Evolutionary conservation across 1,139 yeast genomes (phyloP).

Genomic region (Debaryomycetaceae sp.): DNA sequence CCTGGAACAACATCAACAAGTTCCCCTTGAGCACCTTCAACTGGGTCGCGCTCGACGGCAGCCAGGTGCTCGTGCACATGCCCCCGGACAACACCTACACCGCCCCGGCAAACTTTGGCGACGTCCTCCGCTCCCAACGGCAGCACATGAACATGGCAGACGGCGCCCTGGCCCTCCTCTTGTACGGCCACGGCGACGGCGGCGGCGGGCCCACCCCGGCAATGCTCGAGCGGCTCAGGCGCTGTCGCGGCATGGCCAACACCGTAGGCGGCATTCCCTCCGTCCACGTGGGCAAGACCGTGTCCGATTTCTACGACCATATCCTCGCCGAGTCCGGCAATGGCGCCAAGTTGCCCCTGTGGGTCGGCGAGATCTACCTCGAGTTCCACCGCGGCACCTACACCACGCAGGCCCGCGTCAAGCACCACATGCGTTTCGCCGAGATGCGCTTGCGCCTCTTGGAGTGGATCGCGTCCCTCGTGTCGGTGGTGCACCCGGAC

Average conservation of each 20-base stretch:
- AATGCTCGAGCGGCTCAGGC: constrained; percentile 83
- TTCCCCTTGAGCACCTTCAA: constrained; percentile 88
- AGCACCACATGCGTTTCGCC: constrained; percentile 67
- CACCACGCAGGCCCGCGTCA: constrained; percentile 83
- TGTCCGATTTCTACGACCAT: constrained; percentile 68
- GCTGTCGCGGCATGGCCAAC: constrained; percentile 81
- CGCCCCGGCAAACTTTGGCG: constrained; percentile 86
- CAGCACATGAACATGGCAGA: constrained; percentile 79
- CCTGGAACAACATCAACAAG: constrained; percentile 89
- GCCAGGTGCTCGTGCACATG: constrained; percentile 92
- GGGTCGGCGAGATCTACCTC: constrained; percentile 90
- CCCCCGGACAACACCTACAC: constrained; percentile 96
- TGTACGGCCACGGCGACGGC: constrained; percentile 94
- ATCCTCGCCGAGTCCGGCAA: constrained; percentile 51
- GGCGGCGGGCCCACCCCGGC: constrained; percentile 97
- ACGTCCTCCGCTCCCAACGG: constrained; percentile 65
- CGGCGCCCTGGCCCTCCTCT: constrained; percentile 69
- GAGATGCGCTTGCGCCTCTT: constrained; percentile 77
- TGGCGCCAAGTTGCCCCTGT: constrained; percentile 64
- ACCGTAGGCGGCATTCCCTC: constrained; percentile 75
- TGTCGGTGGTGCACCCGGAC: constrained; percentile 40
- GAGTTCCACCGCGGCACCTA: constrained; percentile 97
- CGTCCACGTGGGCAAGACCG: constrained; percentile 64
- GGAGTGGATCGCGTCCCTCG: constrained; percentile 71
- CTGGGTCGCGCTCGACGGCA: constrained; percentile 91